Percentiles rank a stretch among this genome's conserved stretches.
Evolutionary conservation across 352 stramenopile genomes (phyloP).

Genomic region (Phytophthora pini): DNA sequence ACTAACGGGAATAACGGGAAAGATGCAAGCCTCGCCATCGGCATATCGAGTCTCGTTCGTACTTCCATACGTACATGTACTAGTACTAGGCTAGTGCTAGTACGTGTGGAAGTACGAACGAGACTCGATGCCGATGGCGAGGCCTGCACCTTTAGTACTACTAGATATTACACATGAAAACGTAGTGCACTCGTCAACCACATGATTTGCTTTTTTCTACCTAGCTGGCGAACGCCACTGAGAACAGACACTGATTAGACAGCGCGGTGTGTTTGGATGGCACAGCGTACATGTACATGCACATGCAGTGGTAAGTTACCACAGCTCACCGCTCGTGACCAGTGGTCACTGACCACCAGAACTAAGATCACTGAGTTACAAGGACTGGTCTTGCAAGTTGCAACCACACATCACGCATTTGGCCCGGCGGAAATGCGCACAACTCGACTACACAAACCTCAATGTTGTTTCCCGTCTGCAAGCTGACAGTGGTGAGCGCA

Average conservation of each 20-base stretch:
- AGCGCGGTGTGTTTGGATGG: not conserved
- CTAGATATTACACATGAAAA: too few species aligned
- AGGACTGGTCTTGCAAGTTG: conserved; percentile 14
- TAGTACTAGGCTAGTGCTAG: too few species aligned
- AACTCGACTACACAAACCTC: conserved; percentile 21
- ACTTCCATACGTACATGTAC: too few species aligned
- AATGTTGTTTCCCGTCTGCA: conserved; percentile 13
- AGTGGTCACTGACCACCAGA: not conserved
- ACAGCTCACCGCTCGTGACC: not conserved
- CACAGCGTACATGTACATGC: not conserved
- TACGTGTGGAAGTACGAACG: not conserved
- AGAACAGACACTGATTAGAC: conserved; percentile 13
- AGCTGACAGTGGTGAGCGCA: not conserved
- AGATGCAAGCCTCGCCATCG: not conserved
- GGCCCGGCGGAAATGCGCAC: conserved; percentile 7
- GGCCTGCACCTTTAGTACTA: not conserved
- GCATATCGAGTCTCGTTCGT: not conserved
- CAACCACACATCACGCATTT: conserved; percentile 17
- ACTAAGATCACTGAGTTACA: conserved; percentile 1
- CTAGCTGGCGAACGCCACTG: conserved; percentile 6
- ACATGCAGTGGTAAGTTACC: not conserved
- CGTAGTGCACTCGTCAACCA: not conserved
- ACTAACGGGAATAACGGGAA: not conserved
- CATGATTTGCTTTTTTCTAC: conserved; percentile 14
- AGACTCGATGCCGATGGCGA: not conserved